These are phyloP conservation scores for Lachancea nothofagi DNA, from an alignment of 805 yeast species.

Conservation along the genomic window DNA sequence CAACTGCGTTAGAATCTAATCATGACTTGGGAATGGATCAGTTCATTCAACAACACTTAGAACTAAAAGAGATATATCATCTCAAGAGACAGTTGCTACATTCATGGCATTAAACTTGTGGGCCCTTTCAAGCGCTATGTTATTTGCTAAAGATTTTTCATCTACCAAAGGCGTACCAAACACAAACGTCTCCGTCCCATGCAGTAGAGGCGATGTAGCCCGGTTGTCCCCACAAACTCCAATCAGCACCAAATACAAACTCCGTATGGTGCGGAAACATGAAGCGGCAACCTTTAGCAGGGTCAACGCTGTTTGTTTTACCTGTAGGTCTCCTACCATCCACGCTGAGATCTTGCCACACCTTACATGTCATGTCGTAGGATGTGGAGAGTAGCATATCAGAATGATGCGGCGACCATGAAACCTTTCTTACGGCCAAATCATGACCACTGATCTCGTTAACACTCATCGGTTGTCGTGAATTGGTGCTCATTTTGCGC, in stretches of 20 bases:
- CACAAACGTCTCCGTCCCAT: slow-evolving; percentile 92
- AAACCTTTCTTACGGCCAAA: slow-evolving; percentile 74
- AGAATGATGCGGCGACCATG: slow-evolving; percentile 86
- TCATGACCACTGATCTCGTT: slow-evolving; percentile 84
- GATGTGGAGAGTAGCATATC: slow-evolving; percentile 68
- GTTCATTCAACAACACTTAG: slow-evolving; percentile 40
- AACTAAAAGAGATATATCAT: slow-evolving; percentile 40
- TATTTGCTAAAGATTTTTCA: background rate
- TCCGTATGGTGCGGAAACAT: slow-evolving; percentile 71
- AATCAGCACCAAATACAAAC: slow-evolving; percentile 89
- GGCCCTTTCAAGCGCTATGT: background rate
- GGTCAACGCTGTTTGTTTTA: slow-evolving; percentile 41
- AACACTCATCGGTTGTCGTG: slow-evolving; percentile 56
- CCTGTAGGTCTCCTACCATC: slow-evolving; percentile 44
- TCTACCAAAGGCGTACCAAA: slow-evolving; percentile 61
- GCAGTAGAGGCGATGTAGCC: slow-evolving; percentile 95
- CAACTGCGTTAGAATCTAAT: slow-evolving; percentile 15
- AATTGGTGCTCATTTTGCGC: slow-evolving; percentile 30
- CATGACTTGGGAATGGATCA: slow-evolving; percentile 30
- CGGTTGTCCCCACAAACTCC: slow-evolving; percentile 94
- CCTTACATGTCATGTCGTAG: slow-evolving; percentile 87
- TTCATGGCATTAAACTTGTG: slow-evolving; percentile 33
- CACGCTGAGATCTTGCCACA: slow-evolving; percentile 74
- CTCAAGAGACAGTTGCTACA: slow-evolving; percentile 42
- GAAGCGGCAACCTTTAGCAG: slow-evolving; percentile 48